Base-by-base conservation (phyloP, 2,329 filamentous ascomycete genomes). In the Botrytis tulipae region DNA sequence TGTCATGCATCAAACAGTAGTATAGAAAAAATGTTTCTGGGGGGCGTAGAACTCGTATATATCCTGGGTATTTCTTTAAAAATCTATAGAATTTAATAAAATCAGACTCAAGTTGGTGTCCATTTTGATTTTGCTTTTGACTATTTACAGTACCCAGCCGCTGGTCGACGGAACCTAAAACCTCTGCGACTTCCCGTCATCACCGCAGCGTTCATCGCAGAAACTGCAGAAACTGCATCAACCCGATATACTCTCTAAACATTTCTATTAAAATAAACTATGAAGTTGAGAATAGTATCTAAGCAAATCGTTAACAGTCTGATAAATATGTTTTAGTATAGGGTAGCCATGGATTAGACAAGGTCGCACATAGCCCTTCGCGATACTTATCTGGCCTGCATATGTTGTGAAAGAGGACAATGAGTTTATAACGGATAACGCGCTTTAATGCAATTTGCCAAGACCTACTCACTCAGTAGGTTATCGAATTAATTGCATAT, bases 1-100 rank as follows among this genome's bases (percentile, higher is more conserved):
- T 79, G 85, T 84, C 35, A 51, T 66, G 65, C 66, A 73, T 62
- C 73, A 74, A 60, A 73, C 74, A 32, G 66, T 69, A 29, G 66
- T 69, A 63, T 85, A 90, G 76, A 72, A 40, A 40, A 91, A 91
- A 0, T 93, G 90, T 78, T 86, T 42, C 8, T 57, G 51, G 18
- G 18, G 37, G 51, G 66, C n/a, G 48, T 42, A 29, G 85, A 73
- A 32, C 37, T 69, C 40, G 37, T 69, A 44, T 69, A 69, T 57
- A 69, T 42, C 37, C 46, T 48, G 20, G 25, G 18, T 9, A 16
- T 57, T 25, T 32, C 3, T 57, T 68, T 42, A 14, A 32, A 22
- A 12, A 54, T 7, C 20, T 57, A 32, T 44, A 69, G 10, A 57
- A 59, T 14, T 57, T 32, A 69, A 68, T 68, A 57, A 57, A 57